These are phyloP conservation scores for Berberis thunbergii DNA, from an alignment of 164 flowering plant species.

Conservation along the genomic window DNA sequence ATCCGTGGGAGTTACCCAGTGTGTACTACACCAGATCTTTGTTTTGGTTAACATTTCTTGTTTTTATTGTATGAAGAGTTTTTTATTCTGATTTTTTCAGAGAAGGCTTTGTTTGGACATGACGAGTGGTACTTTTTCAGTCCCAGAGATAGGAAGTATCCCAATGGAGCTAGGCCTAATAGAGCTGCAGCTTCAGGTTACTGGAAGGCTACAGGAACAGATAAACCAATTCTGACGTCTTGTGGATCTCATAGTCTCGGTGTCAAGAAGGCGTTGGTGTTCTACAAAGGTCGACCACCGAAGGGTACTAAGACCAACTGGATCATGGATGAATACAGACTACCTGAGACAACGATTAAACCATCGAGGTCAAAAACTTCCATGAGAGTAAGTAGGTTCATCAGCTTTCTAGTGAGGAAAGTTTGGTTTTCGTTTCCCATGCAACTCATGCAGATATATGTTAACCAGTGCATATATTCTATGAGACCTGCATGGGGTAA, in stretches of 20 bases:
- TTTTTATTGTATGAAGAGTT: not conserved
- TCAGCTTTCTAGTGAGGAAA: too few relatives aligned
- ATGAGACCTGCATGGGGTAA: too few relatives aligned
- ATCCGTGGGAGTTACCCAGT: slow-evolving; percentile 53
- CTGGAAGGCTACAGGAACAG: slow-evolving; percentile 37
- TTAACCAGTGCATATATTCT: too few relatives aligned
- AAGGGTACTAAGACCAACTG: slow-evolving; percentile 37
- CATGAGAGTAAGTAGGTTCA: slow-evolving; percentile 39
- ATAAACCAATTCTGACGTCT: slow-evolving; percentile 40
- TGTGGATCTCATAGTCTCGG: slow-evolving; percentile 30
- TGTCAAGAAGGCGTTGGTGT: slow-evolving; percentile 50
- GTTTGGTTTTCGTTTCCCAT: too few relatives aligned
- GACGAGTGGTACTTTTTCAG: slow-evolving; percentile 53
- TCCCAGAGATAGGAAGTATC: slow-evolving; percentile 47
- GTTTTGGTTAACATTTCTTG: not conserved
- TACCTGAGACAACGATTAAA: slow-evolving; percentile 17
- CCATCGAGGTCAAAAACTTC: slow-evolving; percentile 27
- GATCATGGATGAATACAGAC: slow-evolving; percentile 51
- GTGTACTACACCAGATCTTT: slow-evolving; percentile 4
- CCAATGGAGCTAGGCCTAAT: slow-evolving; percentile 42
- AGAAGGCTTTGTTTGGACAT: slow-evolving; percentile 42
- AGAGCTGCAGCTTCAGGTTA: slow-evolving; percentile 33
- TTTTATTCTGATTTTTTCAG: slow-evolving; percentile 14
- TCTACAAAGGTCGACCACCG: slow-evolving; percentile 33
- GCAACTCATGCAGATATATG: too few relatives aligned